Base-by-base conservation (phyloP, 163 green algal genomes). In the Chloromonas sp. region DNA sequence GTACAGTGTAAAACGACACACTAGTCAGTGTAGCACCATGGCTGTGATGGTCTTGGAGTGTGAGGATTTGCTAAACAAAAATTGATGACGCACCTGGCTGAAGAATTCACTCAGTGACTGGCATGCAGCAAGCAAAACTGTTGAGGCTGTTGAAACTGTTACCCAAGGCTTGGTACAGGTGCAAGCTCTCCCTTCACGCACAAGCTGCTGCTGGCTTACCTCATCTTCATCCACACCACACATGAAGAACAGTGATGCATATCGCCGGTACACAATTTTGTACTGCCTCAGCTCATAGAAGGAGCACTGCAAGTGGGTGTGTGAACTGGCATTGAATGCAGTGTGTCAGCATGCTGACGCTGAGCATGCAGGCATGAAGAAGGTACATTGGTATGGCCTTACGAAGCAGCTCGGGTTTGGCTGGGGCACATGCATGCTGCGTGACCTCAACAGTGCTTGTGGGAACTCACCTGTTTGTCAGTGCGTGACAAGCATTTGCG, bases 201-300 rank as follows among this genome's bases (percentile, higher is more conserved):
- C 36, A 36, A 36, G 36, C 36, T 74, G 5, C 66, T 11, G 11
- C 66, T 74, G 59, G 71, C 89, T 71, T 85, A 98, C 96, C 96
- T 99, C 97, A 3, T 98, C 94, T 8, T 93, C 92, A 84, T 99
- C 97, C 36, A 99, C 92, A 2, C 97, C 97, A 0, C 98, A 93
- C 81, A 99, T 93, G 89, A 99, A 99, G 88, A 99, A 99, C 5
- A 99, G 89, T 0, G 95, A 98, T 0, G 97, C 97, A 88, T 99
- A 99, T 71, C 97, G 85, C 11, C 97, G 87, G 91, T 99, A 99
- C 0, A 99, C 94, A 3, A 99, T 93, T 80, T 97, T 98, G 91
- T 96, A 98, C 84, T 94, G 92, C 0, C 95, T 89, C 81, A 99
- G 96, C 89, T 99, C 94, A n/a, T 98, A 93, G 85, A 99, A 98